A percentile compares a stretch with the other conserved stretches of the same genome.
phyloP scores from a whole-genome alignment of 108 stramenopile species.

The Pseudonitzschia multiseries region DNA sequence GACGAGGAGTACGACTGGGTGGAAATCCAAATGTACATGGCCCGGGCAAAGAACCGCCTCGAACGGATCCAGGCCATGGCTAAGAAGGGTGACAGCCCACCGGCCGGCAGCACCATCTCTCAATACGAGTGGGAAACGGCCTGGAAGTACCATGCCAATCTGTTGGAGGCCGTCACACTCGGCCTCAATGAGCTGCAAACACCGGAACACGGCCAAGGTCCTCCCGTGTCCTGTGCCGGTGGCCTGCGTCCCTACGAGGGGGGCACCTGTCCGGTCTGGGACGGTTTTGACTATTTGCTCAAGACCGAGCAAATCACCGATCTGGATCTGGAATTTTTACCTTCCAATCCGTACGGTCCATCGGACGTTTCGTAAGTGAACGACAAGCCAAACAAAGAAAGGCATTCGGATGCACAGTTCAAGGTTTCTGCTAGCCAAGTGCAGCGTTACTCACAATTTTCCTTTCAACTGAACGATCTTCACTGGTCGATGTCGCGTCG shows the following conservation, averaged over 20 bases:
- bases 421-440: too few relatives aligned
- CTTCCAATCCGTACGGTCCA: constrained; percentile 4
- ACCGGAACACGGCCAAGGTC: not conserved
- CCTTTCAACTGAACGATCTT: too few relatives aligned
- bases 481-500: too few relatives aligned
- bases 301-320: too few relatives aligned
- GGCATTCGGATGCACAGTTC: too few relatives aligned
- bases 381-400: too few relatives aligned
- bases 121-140: constrained; percentile 25
- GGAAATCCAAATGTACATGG: not conserved
- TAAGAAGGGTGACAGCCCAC: not conserved
- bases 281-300: not conserved
- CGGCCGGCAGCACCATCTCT: constrained; percentile 13
- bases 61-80: not conserved
- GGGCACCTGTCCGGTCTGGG: constrained; percentile 1
- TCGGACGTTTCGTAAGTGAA: not conserved
- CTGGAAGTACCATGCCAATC: constrained; percentile 28
- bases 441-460: too few relatives aligned
- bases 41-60: not conserved
- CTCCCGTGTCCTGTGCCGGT: not conserved
- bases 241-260: not conserved
- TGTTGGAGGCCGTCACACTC: not conserved
- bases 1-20: not conserved
- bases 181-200: constrained; percentile 10
- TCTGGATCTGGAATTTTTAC: constrained; percentile 1